Conservation (phyloP, 108 stramenopile species). For the Halocafeteria seosinensis region DNA sequence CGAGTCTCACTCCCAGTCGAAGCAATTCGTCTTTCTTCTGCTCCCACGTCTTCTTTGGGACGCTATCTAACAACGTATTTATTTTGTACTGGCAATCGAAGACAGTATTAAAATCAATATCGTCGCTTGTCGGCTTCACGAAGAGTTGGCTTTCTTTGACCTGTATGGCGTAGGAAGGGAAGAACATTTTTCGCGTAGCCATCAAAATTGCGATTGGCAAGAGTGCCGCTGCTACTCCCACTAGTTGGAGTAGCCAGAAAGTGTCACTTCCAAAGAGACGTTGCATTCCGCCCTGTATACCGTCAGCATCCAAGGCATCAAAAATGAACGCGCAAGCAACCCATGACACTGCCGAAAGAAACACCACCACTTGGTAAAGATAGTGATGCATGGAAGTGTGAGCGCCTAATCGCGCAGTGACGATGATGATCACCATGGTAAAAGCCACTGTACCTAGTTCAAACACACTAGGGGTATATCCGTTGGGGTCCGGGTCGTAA, state of each 20-base stretch:
- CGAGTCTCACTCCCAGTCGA: no score
- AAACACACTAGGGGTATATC: not conserved
- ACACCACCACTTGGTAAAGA: not conserved
- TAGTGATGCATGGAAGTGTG: not conserved
- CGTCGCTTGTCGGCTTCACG: no score
- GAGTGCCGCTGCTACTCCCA: not conserved
- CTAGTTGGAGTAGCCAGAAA: not conserved
- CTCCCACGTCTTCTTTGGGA: no score
- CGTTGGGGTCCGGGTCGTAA: not conserved
- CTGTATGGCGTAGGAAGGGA: not conserved
- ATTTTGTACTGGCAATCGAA: no score
- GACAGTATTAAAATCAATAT: no score
- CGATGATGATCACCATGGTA: not conserved
- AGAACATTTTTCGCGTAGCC: not conserved
- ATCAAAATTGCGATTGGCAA: not conserved
- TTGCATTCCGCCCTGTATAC: not conserved
- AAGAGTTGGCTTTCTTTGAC: not conserved
- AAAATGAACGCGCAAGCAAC: not conserved
- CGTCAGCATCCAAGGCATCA: not conserved
- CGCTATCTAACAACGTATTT: no score
- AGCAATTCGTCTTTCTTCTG: no score
- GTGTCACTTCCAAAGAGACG: not conserved
- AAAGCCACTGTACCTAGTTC: not conserved
- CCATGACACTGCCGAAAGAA: not conserved
- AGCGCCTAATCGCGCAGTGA: not conserved